Conservation (phyloP, 208 protist species). For the Acanthamoeba healyi region DNA sequence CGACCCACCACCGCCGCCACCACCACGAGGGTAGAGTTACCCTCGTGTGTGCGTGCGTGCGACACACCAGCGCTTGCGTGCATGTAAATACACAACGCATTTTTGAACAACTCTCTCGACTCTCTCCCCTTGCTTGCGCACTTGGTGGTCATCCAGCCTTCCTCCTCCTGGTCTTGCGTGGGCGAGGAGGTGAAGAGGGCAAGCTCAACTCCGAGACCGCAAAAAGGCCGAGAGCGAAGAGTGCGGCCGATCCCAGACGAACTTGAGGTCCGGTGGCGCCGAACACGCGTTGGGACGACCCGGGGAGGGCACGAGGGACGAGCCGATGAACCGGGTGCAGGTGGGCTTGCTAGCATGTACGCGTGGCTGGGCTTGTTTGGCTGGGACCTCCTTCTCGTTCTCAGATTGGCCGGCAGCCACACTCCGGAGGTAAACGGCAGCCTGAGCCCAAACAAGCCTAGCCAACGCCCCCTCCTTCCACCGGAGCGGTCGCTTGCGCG, state of each 20-base stretch:
- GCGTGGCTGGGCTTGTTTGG: neutral
- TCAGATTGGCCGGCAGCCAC: neutral
- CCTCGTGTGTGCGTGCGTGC: neutral
- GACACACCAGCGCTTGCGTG: neutral
- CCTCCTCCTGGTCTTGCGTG: no score
- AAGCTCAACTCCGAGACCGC: neutral
- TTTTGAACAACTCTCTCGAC: neutral
- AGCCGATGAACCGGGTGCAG: no score
- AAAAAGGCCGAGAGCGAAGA: no score
- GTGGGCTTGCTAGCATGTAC: neutral
- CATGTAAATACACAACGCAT: neutral
- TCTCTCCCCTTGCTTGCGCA: neutral
- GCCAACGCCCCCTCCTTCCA: no score
- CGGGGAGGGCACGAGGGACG: neutral
- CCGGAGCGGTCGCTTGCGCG: no score
- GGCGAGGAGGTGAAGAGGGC: no score
- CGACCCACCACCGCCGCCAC: neutral
- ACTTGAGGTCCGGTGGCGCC: neutral
- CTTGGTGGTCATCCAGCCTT: no score
- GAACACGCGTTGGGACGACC: neutral
- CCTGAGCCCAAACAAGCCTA: neutral
- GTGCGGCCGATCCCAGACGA: neutral
- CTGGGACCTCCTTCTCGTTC: neutral
- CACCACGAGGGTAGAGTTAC: neutral
- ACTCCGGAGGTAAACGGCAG: neutral